Evolutionary conservation across 345 rosid genomes (phyloP).

Genomic region (Excoecaria agallocha): DNA sequence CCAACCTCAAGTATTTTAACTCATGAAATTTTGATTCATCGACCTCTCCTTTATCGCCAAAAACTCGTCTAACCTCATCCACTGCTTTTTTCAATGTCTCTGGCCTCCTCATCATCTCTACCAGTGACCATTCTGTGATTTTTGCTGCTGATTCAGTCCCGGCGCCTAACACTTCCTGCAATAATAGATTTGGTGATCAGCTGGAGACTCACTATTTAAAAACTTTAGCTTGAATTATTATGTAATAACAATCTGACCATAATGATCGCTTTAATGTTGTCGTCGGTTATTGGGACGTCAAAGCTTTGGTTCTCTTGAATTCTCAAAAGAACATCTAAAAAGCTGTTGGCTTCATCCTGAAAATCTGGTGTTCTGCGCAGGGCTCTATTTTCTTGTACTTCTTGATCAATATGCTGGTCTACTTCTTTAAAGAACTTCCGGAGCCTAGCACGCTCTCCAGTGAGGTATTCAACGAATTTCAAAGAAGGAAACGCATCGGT

Average conservation of each 20-base stretch:
- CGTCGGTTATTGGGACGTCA: background rate
- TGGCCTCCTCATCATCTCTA: conserved; percentile 23
- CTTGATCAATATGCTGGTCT: background rate
- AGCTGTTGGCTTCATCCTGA: too few species aligned
- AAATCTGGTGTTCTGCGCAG: too few species aligned
- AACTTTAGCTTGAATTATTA: background rate
- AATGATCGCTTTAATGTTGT: conserved; percentile 11
- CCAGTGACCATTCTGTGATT: conserved; percentile 4
- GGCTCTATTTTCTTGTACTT: background rate
- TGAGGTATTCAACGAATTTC: background rate
- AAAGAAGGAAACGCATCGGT: conserved; percentile 8
- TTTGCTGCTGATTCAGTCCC: background rate
- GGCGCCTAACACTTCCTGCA: background rate
- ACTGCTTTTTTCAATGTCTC: conserved; percentile 20
- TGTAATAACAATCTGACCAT: background rate
- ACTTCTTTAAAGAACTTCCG: background rate
- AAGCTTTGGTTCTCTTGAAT: background rate
- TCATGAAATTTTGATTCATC: conserved; percentile 10
- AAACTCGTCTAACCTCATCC: conserved; percentile 27
- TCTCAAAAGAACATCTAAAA: conserved; percentile 13
- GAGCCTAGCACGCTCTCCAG: background rate
- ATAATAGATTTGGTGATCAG: background rate
- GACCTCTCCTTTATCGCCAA: conserved; percentile 5
- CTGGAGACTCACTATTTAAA: background rate
- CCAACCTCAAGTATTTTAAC: background rate